A percentile compares a stretch with the other conserved stretches of the same genome.
phyloP scores from a whole-genome alignment of 2,329 filamentous ascomycete genomes.

The Fonsecaea pedrosoi region DNA sequence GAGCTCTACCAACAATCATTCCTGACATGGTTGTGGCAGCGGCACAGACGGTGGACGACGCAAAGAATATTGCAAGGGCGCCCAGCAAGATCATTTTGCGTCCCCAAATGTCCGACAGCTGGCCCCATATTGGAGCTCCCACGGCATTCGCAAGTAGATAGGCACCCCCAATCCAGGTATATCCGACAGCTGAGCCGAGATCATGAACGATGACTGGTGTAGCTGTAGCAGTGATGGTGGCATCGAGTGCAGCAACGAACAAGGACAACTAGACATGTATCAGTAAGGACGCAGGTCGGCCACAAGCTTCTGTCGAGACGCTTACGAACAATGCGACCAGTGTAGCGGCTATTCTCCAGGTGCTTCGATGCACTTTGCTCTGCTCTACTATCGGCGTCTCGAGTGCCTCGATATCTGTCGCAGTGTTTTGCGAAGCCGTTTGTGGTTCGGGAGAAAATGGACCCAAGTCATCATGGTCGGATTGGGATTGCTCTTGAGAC shows the following conservation, averaged over 20 bases:
- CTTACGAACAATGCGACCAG: too few relatives aligned
- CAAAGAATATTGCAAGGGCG: conserved; percentile 57
- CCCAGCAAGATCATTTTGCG: conserved; percentile 66
- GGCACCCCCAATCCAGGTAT: conserved; percentile 57
- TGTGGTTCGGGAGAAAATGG: too few relatives aligned
- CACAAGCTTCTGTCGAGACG: too few relatives aligned
- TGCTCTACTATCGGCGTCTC: too few relatives aligned
- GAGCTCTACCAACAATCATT: conserved; percentile 59
- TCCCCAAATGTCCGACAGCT: conserved; percentile 71
- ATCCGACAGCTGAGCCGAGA: conserved; percentile 52
- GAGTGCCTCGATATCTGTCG: too few relatives aligned
- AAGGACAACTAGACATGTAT: conserved; percentile 48
- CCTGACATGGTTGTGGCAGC: conserved; percentile 55
- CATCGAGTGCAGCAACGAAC: conserved; percentile 66
- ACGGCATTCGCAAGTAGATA: conserved; percentile 54
- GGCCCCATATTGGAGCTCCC: conserved; percentile 66
- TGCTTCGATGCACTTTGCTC: too few relatives aligned
- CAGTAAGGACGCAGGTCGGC: too few relatives aligned
- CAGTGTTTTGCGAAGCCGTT: too few relatives aligned
- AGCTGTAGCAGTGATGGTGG: conserved; percentile 56
- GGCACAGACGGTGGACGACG: conserved; percentile 58
- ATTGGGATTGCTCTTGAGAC: too few relatives aligned
- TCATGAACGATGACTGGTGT: conserved; percentile 51
- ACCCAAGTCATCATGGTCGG: too few relatives aligned
- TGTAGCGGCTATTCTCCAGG: too few relatives aligned